phyloP scores from a whole-genome alignment of 371 early-diverging fungal genomes.

The Choanephora cucurbitarum region DNA sequence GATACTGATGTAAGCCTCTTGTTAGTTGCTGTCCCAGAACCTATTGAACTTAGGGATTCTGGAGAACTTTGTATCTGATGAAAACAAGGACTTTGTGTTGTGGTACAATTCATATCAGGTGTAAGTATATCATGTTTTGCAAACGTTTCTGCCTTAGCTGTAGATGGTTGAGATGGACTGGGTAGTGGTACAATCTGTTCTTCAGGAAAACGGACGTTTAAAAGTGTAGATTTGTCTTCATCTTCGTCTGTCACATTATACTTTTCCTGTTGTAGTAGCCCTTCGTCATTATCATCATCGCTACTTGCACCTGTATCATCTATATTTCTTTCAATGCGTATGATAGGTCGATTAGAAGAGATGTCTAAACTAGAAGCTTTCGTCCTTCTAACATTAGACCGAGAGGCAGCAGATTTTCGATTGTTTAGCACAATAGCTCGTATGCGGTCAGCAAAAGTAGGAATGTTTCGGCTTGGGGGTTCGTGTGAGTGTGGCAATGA shows the following conservation, averaged over 20 bases:
- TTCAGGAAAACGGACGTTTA: slow-evolving; percentile 20
- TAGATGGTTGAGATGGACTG: slow-evolving; percentile 27
- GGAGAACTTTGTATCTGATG: not conserved
- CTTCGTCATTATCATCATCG: too few relatives aligned
- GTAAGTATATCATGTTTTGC: slow-evolving; percentile 9
- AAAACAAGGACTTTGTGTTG: not conserved
- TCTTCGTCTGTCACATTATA: not conserved
- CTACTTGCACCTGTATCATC: not conserved
- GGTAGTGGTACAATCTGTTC: slow-evolving; percentile 42
- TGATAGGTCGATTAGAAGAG: slow-evolving; percentile 1
- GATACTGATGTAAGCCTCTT: slow-evolving; percentile 5
- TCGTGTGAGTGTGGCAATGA: not conserved
- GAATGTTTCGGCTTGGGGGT: not conserved
- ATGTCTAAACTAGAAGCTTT: too few relatives aligned
- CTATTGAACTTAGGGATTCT: too few relatives aligned
- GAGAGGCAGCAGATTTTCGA: slow-evolving; percentile 16
- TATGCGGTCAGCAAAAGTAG: slow-evolving; percentile 28
- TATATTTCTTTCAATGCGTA: slow-evolving; percentile 8
- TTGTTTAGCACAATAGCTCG: slow-evolving; percentile 25
- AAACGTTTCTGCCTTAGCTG: slow-evolving; percentile 20
- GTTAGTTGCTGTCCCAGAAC: too few relatives aligned
- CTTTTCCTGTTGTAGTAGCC: too few relatives aligned
- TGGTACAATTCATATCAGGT: slow-evolving; percentile 6
- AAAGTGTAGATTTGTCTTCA: slow-evolving; percentile 3
- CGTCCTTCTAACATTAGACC: not conserved